phyloP scores from a whole-genome alignment of 2,329 filamentous ascomycete species.

The Curvularia spicifera region DNA sequence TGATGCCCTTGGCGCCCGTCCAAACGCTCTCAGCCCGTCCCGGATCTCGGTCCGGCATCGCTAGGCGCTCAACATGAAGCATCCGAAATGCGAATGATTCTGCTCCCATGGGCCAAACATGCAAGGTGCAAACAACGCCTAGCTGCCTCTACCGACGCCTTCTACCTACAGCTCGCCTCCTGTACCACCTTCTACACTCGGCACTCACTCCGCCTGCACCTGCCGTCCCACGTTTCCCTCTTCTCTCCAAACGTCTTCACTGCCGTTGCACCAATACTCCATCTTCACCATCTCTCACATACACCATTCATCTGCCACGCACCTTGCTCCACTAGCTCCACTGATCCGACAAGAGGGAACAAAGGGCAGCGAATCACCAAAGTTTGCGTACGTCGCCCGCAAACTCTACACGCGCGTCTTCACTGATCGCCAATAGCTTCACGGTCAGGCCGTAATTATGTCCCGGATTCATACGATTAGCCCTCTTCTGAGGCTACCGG shows the following conservation, averaged over 20 bases:
- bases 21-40: background rate
- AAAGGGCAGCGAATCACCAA: background rate
- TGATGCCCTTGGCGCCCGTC: constrained; percentile 16
- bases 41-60: background rate
- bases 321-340: constrained; percentile 2
- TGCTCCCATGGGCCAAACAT: background rate
- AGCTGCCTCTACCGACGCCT: no score
- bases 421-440: background rate
- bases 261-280: constrained; percentile 18
- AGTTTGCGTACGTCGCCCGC: constrained; percentile 2
- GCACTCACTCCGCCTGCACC: constrained; percentile 8
- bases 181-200: constrained; percentile 14
- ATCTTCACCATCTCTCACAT: background rate
- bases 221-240: constrained; percentile 17
- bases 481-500: background rate
- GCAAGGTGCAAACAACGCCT: background rate
- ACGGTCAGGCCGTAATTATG: background rate
- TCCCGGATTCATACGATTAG: background rate
- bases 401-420: background rate
- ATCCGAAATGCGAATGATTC: background rate
- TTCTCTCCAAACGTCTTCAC: constrained; percentile 1
- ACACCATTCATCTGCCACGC: background rate
- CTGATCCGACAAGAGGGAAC: background rate
- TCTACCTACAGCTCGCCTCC: background rate
- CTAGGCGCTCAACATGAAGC: constrained; percentile 4